Evolutionary conservation across 441 rosid genomes (phyloP), one percentile per base, ranked within the genome.

Genomic region (Mallotus japonicus): DNA sequence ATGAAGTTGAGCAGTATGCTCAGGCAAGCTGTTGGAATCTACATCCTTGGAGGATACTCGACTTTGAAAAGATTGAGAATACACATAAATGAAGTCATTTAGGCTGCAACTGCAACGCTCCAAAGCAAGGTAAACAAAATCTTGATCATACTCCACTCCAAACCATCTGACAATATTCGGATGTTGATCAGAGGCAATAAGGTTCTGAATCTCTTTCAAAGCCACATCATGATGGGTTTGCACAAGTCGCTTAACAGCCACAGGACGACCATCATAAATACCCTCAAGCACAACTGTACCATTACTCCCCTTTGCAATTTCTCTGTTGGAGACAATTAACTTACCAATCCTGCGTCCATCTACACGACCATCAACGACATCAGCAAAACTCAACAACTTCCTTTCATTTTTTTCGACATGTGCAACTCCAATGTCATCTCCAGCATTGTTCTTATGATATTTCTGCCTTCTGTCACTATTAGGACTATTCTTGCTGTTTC

Each of bases 261-360:
- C 97, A 42, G 84, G 73, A 74, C 90, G 91, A 32, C 98, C 93
- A 58, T 89, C 92, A 78, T 91, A 89, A 42, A 78, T 73, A 32
- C 98, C 98, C 75, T 92, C 98, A 67, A 92, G 86, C 34, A 91
- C 95, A 78, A 92, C 83, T 19, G 98, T 91, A 67, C 97, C 97
- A 63, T 93, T 88, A 70, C 97, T 91, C 19, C 98, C 97, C 82
- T 83, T 87, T 58, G 95, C 98, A 79, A 93, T 93, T 82, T 91
- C 97, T 79, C 75, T 83, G 83, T 77, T 85, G 28, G 85, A 87
- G 56, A 91, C 88, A 34, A 83, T 51, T 62, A 92, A 76, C 77
- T 87, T 91, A n/a, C 97, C 98, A 60, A 92, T 88, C 58, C 78
- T 85, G 70, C 92, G 91, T 63, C 91, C 95, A 75, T 83, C 85